Evolutionary conservation across 2,329 filamentous ascomycete genomes (phyloP).

Genomic region (Keithomyces neogunnii): DNA sequence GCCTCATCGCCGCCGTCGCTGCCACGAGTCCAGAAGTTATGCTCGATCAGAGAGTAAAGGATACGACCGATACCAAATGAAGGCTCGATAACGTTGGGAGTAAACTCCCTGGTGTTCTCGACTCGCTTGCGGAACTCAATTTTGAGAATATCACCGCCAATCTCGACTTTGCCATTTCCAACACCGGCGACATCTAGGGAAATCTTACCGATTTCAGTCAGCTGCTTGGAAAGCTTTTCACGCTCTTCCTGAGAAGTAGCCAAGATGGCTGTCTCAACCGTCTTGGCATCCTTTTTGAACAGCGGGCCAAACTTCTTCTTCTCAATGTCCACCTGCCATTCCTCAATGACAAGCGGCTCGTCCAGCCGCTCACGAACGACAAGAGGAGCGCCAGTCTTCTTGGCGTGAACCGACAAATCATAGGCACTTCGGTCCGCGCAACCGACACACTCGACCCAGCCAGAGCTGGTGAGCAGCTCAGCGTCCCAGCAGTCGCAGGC

Average conservation of each 20-base stretch:
- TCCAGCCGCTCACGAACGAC: conserved; percentile 75
- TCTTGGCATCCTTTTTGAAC: conserved; percentile 91
- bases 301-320: conserved; percentile 94
- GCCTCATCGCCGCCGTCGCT: conserved; percentile 58
- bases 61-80: conserved; percentile 97
- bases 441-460: conserved; percentile 97
- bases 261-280: conserved; percentile 71
- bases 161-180: conserved; percentile 64
- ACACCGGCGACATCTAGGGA: conserved; percentile 63
- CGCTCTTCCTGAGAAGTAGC: conserved; percentile 71
- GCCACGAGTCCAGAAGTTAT: conserved; percentile 83
- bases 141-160: conserved; percentile 69
- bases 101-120: conserved; percentile 84
- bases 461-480: conserved; percentile 81
- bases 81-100: conserved; percentile 92
- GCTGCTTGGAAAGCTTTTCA: conserved; percentile 67
- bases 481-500: conserved; percentile 97
- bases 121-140: conserved; percentile 78
- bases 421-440: conserved; percentile 95
- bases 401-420: conserved; percentile 84
- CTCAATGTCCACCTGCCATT: conserved; percentile 81
- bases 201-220: conserved; percentile 67
- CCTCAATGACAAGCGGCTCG: conserved; percentile 70
- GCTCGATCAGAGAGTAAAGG: conserved; percentile 86
- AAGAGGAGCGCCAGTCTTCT: conserved; percentile 82